Percentiles rank a stretch among this genome's conserved stretches.
These are phyloP conservation scores for Fusarium pilosicola DNA, from an alignment of 2,329 filamentous ascomycete genomes.

Conservation along the genomic window DNA sequence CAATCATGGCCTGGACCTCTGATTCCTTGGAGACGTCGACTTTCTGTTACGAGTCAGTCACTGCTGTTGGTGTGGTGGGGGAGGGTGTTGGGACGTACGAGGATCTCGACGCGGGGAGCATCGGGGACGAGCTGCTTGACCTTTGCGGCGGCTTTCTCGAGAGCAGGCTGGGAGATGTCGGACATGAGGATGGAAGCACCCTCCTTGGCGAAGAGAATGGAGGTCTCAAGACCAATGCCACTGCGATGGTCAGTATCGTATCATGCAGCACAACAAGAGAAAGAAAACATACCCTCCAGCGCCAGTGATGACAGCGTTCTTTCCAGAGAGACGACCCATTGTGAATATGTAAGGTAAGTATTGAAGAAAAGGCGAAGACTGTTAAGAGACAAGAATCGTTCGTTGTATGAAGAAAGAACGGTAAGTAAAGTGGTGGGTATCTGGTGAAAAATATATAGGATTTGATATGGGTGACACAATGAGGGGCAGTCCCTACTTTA, in stretches of 20 bases:
- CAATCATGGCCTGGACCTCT: slow-evolving; percentile 79
- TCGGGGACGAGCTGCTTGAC: slow-evolving; percentile 76
- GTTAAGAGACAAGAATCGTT: background rate
- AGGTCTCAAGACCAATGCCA: slow-evolving; percentile 92
- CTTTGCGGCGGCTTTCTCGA: slow-evolving; percentile 80
- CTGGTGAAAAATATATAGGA: background rate
- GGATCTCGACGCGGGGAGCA: slow-evolving; percentile 70
- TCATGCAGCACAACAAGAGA: background rate
- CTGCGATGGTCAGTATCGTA: slow-evolving; percentile 55
- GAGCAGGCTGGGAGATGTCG: slow-evolving; percentile 82
- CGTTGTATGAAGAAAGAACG: background rate
- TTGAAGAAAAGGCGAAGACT: background rate
- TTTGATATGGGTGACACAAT: slow-evolving; percentile 8
- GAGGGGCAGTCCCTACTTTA: background rate
- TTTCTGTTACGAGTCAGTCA: slow-evolving; percentile 39
- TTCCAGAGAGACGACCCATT: slow-evolving; percentile 64
- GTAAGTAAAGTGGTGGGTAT: slow-evolving; percentile 6
- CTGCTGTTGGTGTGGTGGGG: background rate
- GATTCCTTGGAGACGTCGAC: slow-evolving; percentile 87
- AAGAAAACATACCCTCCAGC: slow-evolving; percentile 77
- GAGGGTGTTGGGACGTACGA: slow-evolving; percentile 48
- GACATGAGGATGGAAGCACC: slow-evolving; percentile 86
- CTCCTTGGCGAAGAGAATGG: slow-evolving; percentile 88
- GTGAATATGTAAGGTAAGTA: slow-evolving; percentile 38
- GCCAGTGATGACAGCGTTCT: slow-evolving; percentile 80